Evolutionary conservation across 2,329 filamentous ascomycete species (phyloP).

Genomic region (Exserohilum turcica): DNA sequence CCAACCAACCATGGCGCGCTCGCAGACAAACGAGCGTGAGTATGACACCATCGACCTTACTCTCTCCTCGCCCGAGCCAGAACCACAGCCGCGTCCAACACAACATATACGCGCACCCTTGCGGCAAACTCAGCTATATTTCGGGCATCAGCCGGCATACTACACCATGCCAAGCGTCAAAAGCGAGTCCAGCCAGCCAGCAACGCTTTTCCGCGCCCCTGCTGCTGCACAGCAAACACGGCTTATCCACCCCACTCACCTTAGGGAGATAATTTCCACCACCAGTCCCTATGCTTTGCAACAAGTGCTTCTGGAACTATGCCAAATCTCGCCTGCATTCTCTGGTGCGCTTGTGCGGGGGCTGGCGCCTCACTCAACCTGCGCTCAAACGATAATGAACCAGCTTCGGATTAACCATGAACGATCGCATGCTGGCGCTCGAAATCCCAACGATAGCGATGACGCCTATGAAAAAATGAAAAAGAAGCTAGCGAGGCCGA

Average conservation of each 20-base stretch:
- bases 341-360: conserved; percentile 41
- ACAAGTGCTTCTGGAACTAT: conserved; percentile 35
- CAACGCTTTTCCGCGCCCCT: not conserved
- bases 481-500: not conserved
- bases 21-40: conserved; percentile 7
- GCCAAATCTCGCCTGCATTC: conserved; percentile 39
- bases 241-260: conserved; percentile 31
- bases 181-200: conserved; percentile 1
- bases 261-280: conserved; percentile 36
- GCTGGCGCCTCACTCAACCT: conserved; percentile 38
- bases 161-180: conserved; percentile 2
- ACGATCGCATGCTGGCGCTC: not conserved
- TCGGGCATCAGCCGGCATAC: conserved; percentile 14
- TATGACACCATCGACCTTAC: conserved; percentile 35
- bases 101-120: conserved; percentile 7
- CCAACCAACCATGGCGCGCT: conserved; percentile 5
- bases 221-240: conserved; percentile 13
- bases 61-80: conserved; percentile 30
- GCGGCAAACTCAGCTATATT: conserved; percentile 18
- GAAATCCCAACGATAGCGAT: conserved; percentile 11
- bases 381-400: conserved; percentile 28
- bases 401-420: conserved; percentile 10
- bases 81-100: conserved; percentile 10
- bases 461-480: conserved; percentile 15
- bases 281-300: conserved; percentile 24